These are phyloP conservation scores for Trifolium repens DNA, from an alignment of 306 rosid species.

Conservation along the genomic window DNA sequence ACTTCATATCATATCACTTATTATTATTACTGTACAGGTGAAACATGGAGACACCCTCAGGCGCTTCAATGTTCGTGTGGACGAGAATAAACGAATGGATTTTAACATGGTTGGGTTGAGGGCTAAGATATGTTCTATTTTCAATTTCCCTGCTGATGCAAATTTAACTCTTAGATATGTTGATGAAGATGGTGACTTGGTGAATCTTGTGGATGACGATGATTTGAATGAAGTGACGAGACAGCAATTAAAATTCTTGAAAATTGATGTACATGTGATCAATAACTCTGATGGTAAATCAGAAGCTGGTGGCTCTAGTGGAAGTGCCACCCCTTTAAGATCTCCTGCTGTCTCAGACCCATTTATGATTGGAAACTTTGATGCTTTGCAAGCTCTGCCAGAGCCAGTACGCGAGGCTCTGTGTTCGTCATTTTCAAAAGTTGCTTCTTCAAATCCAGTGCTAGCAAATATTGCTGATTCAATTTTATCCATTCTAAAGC, in stretches of 20 bases:
- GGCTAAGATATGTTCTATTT: slow-evolving; percentile 60
- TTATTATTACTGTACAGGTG: slow-evolving; percentile 51
- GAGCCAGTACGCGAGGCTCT: slow-evolving; percentile 55
- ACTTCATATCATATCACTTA: slow-evolving; percentile 1
- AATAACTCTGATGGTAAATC: slow-evolving; percentile 45
- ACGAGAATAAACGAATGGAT: slow-evolving; percentile 58
- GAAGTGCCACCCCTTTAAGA: slow-evolving; percentile 59
- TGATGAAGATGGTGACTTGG: slow-evolving; percentile 94
- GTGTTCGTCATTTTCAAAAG: slow-evolving; percentile 51
- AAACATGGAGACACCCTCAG: slow-evolving; percentile 72
- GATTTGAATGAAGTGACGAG: slow-evolving; percentile 78
- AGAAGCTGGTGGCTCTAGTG: slow-evolving; percentile 54
- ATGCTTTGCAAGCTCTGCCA: slow-evolving; percentile 56
- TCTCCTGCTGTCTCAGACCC: slow-evolving; percentile 43
- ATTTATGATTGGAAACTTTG: slow-evolving; percentile 24
- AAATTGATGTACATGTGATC: slow-evolving; percentile 61
- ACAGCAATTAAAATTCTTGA: slow-evolving; percentile 74
- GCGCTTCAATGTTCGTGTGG: slow-evolving; percentile 71
- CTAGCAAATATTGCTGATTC: slow-evolving; percentile 53
- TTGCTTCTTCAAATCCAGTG: slow-evolving; percentile 53
- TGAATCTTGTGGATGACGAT: slow-evolving; percentile 75
- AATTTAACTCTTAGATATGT: slow-evolving; percentile 64
- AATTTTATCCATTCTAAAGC: slow-evolving; percentile 37
- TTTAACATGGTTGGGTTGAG: slow-evolving; percentile 72
- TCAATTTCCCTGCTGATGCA: slow-evolving; percentile 57